Base-by-base conservation (phyloP, 805 yeast genomes). In the Candida khao-thaluensis region DNA sequence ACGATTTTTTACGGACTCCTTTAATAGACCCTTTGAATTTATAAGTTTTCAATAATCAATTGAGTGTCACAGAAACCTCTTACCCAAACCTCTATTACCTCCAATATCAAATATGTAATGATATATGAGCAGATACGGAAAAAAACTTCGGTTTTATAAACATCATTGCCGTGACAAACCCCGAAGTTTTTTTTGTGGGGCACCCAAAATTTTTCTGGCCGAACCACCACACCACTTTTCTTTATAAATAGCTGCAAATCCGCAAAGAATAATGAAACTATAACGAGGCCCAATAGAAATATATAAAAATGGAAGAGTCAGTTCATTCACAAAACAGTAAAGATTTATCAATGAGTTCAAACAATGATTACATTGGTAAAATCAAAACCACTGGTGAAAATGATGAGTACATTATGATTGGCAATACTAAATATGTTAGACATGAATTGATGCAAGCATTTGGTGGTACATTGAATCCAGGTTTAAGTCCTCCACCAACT, bases 361-460 rank as follows among this genome's bases (percentile, higher is more conserved):
- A 43, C 15, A 32, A 33, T 10, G 39, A 38, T 15, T 43, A 46
- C 11, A 25, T 44, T 14, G 42, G 45, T 54, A 44, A 62, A 55
- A 34, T 71, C 52, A 38, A 57, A 38, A 52, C 61, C 21, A 22
- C 55, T 12, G 71, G 72, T n/a, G 66, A 60, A 3, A 57, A 60
- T 32, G 52, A 58, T 17, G 69, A 67, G 41, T 66, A 54, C 38
- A 50, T 67, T 25, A 46, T 57, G 14, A 52, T 68, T 30, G 73
- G 66, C 24, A 56, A 54, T 38, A 54, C 56, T 31, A 64, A 58
- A 37, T 67, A 55, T 49, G 52, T 57, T 39, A 54, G 59, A 35
- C 65, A 63, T 41, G 73, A 68, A 49, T 62, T 68, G 43, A 62
- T 66, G 70, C 41, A 44, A 24, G 71, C 69, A 7, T 63, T 65